phyloP scores from a whole-genome alignment of 2,329 filamentous ascomycete species.

The Pezicula neosporulosa region DNA sequence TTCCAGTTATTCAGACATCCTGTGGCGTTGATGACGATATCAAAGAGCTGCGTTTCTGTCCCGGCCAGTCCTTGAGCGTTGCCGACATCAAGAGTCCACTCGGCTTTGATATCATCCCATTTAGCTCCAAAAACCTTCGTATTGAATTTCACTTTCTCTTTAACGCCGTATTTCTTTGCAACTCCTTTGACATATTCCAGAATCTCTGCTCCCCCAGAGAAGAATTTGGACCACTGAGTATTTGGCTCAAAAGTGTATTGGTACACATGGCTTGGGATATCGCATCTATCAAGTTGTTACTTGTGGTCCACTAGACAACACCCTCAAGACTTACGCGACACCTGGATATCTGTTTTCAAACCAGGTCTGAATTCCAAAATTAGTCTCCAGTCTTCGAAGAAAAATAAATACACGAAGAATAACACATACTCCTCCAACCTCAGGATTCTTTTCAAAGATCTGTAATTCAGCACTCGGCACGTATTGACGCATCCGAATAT shows the following conservation, averaged over 20 bases:
- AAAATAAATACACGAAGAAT: too few species aligned
- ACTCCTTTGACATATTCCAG: slow-evolving; percentile 46
- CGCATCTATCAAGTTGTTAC: slow-evolving; percentile 26
- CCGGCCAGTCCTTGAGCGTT: background rate
- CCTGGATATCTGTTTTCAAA: slow-evolving; percentile 52
- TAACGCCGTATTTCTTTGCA: slow-evolving; percentile 48
- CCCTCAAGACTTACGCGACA: slow-evolving; percentile 30
- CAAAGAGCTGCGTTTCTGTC: background rate
- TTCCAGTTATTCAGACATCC: slow-evolving; percentile 38
- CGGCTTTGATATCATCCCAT: slow-evolving; percentile 47
- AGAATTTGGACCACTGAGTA: slow-evolving; percentile 50
- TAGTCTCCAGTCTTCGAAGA: too few species aligned
- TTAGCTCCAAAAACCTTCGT: slow-evolving; percentile 44
- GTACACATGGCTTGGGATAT: slow-evolving; percentile 49
- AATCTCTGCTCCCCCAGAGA: slow-evolving; percentile 56
- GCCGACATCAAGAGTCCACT: slow-evolving; percentile 44
- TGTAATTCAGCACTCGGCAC: slow-evolving; percentile 19
- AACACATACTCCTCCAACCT: slow-evolving; percentile 37
- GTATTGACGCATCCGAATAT: slow-evolving; percentile 18
- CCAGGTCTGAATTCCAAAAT: slow-evolving; percentile 34
- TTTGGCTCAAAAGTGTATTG: slow-evolving; percentile 56
- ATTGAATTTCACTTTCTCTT: slow-evolving; percentile 53
- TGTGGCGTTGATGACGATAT: slow-evolving; percentile 3
- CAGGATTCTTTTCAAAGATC: slow-evolving; percentile 49
- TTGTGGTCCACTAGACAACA: too few species aligned